Evolutionary conservation across 2,329 filamentous ascomycete species (phyloP), one percentile per base, ranked within the genome.

Genomic region (Aspergillus tamarii): DNA sequence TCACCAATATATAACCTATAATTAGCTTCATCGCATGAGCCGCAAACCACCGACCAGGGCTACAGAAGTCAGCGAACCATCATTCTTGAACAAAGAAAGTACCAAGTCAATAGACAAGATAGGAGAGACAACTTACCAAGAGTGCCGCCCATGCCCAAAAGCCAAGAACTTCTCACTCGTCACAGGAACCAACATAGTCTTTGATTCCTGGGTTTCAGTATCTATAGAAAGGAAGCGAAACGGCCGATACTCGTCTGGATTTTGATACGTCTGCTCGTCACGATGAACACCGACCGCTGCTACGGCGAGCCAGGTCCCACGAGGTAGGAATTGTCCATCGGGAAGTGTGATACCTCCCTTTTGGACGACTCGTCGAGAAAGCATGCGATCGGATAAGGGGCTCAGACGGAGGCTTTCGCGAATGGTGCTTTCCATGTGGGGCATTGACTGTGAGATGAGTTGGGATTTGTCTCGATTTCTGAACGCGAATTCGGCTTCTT

Each of bases 151-250:
- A 32, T 52, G 48, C 0, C 48, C 48, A 52, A 52, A 52, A 2
- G 48, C 48, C 48, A 52, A 32, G 28, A 32, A 52, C 28, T 23
- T 32, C 28, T 52, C 48, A 52, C 48, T 52, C 4, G 48, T 52
- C 9, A n/a, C 19, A 16, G 48, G 28, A 1, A 52, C 16, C 9
- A 32, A 4, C 19, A 34, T 10, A 9, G n/a, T 19, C 5, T 52
- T 52, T 0, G 2, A 2, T 19, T 52, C n/a, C 16, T 12, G 7
- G 5, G 23, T 23, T n/a, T n/a, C 48, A 11, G 10, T 10, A 32
- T 32, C 16, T 19, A 12, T 21, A 1, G 11, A 8, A 11, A 52
- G 14, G 11, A 52, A 52, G 4, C 48, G 48, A 1, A 52, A 34
- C 3, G 48, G 48, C 16, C 28, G 48, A n/a, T 52, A 52, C 4